phyloP scores from a whole-genome alignment of 2,329 filamentous ascomycete genomes.

The Tolypocladium guangdongense region DNA sequence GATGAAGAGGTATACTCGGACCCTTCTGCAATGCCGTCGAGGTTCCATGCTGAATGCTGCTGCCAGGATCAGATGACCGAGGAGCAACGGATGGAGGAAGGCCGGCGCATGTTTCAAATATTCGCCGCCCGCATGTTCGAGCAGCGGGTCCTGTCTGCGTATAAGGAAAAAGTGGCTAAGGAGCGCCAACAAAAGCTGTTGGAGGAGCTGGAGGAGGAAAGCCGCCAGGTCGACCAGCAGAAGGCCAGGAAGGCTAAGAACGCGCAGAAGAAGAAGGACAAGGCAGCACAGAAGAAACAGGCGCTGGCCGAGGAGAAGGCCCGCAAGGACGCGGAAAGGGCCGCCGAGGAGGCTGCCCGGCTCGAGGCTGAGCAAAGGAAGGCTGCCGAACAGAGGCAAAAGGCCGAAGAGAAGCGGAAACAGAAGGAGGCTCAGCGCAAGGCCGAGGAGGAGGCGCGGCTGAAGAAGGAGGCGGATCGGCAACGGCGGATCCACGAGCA shows the following conservation, averaged over 20 bases:
- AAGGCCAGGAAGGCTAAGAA: conserved; percentile 91
- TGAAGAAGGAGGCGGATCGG: conserved; percentile 77
- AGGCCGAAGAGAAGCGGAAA: conserved; percentile 80
- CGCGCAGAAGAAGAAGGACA: conserved; percentile 91
- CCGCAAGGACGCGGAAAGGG: conserved; percentile 77
- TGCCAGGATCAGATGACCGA: conserved; percentile 89
- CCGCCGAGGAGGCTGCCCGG: conserved; percentile 70
- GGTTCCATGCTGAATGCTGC: conserved; percentile 32
- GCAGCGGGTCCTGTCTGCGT: conserved; percentile 91
- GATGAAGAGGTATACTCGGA: conserved; percentile 64
- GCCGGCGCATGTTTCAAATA: conserved; percentile 97
- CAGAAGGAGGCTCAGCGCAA: conserved; percentile 87
- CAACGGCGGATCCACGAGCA: conserved; percentile 71
- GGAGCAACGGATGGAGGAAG: conserved; percentile 98
- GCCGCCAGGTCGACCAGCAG: conserved; percentile 61
- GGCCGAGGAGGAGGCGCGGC: conserved; percentile 78
- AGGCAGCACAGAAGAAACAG: conserved; percentile 79
- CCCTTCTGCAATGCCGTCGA: conserved; percentile 26
- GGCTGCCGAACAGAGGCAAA: conserved; percentile 67
- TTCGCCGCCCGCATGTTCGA: conserved; percentile 99
- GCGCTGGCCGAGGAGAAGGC: conserved; percentile 85
- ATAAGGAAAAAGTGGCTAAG: conserved; percentile 89
- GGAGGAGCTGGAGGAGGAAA: conserved; percentile 83
- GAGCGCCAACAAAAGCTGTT: conserved; percentile 86
- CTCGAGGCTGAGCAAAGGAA: conserved; percentile 69